These are phyloP conservation scores for Chrysanthemum lavandulifolium DNA, from an alignment of 129 eudicot species.

Conservation along the genomic window DNA sequence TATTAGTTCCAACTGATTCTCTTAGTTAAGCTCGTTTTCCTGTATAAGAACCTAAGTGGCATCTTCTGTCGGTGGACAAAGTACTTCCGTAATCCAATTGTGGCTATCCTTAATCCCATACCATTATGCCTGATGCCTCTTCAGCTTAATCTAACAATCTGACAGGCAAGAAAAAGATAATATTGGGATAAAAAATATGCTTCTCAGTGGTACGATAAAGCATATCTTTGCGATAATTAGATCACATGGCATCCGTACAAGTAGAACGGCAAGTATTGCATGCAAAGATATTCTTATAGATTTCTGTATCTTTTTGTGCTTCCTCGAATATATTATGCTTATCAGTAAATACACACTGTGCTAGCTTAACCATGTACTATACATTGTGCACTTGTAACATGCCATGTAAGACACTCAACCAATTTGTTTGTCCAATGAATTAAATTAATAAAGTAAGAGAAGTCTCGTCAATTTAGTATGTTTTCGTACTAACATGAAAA, in stretches of 20 bases:
- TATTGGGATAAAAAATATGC: slow-evolving; percentile 14
- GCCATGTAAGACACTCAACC: background rate
- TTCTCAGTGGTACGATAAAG: slow-evolving; percentile 7
- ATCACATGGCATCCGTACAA: slow-evolving; percentile 22
- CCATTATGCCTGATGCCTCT: background rate
- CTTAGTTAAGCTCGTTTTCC: slow-evolving; percentile 5
- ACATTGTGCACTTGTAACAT: background rate
- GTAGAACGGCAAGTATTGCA: slow-evolving; percentile 10
- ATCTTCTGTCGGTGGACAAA: slow-evolving; percentile 16
- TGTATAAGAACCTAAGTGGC: slow-evolving; percentile 11
- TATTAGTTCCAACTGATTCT: slow-evolving; percentile 14
- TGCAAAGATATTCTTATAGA: slow-evolving; percentile 21
- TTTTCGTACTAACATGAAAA: too few relatives aligned
- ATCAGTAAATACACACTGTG: slow-evolving; percentile 10
- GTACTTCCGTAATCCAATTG: slow-evolving; percentile 8
- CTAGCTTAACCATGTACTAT: slow-evolving; percentile 7
- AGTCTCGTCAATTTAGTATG: too few relatives aligned
- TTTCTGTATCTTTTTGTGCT: slow-evolving; percentile 26
- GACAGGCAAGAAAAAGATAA: slow-evolving; percentile 1
- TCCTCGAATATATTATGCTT: slow-evolving; percentile 14
- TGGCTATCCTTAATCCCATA: slow-evolving; percentile 13
- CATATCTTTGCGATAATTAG: slow-evolving; percentile 13
- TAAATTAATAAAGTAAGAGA: background rate
- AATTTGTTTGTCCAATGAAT: slow-evolving; percentile 4
- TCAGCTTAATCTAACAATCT: background rate